Conservation (phyloP, 73 alveolate genomes). For the Blepharisma japonicum region DNA sequence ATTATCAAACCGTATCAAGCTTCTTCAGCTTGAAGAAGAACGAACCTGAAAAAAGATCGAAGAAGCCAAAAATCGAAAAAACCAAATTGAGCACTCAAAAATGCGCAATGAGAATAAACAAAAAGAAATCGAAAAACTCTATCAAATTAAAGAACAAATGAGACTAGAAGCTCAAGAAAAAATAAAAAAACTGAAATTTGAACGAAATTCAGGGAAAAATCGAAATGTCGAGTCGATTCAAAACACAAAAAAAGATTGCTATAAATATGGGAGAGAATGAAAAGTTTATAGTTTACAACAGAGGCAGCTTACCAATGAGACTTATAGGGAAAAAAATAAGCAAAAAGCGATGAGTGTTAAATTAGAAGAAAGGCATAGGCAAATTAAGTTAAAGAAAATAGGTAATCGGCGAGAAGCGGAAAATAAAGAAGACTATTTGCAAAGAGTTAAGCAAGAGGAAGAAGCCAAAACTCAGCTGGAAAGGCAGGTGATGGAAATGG, state of each 20-base stretch:
- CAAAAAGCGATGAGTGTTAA: neutral
- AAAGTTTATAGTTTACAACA: too few relatives aligned
- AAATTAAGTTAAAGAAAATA: neutral
- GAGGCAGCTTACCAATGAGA: neutral
- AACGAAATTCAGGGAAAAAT: neutral
- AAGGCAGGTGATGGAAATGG: neutral
- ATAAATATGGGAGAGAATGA: neutral
- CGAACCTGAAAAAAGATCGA: conserved; percentile 37
- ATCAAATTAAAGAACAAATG: neutral
- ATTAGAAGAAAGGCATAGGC: neutral
- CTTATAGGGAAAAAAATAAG: neutral
- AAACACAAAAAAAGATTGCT: conserved; percentile 7
- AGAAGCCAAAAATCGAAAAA: conserved; percentile 34
- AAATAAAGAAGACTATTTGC: neutral
- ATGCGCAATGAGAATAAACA: neutral
- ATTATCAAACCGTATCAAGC: conserved; percentile 31
- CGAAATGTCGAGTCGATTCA: neutral
- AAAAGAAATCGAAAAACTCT: neutral
- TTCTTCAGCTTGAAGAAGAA: conserved; percentile 34
- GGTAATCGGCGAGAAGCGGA: neutral
- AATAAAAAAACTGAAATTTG: neutral
- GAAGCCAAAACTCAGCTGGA: neutral
- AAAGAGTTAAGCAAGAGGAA: neutral
- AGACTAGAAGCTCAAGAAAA: neutral
- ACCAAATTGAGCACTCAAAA: neutral